Conservation (phyloP, 331 rosid genomes). For the Prunus yedoensis region DNA sequence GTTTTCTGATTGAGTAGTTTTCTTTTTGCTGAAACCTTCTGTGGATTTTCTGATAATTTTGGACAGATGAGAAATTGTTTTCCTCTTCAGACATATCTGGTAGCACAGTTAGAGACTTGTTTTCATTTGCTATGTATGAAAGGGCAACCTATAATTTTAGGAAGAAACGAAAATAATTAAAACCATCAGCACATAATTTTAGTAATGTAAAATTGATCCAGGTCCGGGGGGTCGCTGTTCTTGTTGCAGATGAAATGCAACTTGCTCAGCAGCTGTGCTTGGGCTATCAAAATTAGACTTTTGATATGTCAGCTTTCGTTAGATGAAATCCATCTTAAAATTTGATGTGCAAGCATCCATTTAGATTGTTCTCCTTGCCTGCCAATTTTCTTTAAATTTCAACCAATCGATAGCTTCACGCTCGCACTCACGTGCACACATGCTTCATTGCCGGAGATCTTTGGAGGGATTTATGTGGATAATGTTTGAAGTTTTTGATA, state of each 20-base stretch:
- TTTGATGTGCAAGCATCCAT: background rate
- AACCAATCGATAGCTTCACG: background rate
- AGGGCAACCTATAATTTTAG: background rate
- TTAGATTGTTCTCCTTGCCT: background rate
- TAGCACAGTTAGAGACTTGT: background rate
- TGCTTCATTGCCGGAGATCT: no score
- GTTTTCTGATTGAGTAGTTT: background rate
- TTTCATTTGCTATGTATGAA: background rate
- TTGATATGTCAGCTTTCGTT: background rate
- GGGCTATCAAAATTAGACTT: background rate
- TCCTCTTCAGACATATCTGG: background rate
- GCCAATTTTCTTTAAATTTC: background rate
- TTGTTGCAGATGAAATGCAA: no score
- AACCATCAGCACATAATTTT: background rate
- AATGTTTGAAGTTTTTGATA: no score
- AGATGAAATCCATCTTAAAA: background rate
- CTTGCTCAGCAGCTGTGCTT: background rate
- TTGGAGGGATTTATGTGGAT: no score
- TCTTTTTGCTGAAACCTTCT: background rate
- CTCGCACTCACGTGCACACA: no score
- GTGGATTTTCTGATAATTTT: background rate
- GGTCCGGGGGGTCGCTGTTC: no score
- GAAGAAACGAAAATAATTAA: background rate
- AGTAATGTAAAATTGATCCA: background rate
- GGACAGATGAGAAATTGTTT: background rate